A percentile compares a stretch with the other conserved stretches of the same genome.
Evolutionary conservation across 2,329 filamentous ascomycete genomes (phyloP).

Genomic region (Pseudogymnoascus sp.): DNA sequence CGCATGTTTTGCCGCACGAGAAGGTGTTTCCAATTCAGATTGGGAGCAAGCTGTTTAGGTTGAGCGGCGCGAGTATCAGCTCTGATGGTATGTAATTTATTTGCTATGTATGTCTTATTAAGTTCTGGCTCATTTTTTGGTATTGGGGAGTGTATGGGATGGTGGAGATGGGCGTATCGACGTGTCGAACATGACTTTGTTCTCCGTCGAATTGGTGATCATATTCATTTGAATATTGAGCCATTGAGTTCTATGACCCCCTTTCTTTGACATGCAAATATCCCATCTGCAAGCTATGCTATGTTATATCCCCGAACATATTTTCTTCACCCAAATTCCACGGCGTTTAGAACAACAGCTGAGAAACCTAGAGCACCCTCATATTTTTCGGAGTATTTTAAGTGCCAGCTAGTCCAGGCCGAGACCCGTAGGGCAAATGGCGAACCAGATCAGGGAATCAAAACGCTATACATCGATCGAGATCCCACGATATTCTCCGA

Average conservation of each 20-base stretch:
- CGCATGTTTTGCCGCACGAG: constrained; percentile 30
- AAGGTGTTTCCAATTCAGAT: constrained; percentile 60
- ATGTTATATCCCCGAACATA: background rate
- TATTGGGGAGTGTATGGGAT: background rate
- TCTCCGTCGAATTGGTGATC: background rate
- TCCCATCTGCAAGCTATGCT: background rate
- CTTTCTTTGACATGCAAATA: background rate
- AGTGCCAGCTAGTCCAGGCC: constrained; percentile 64
- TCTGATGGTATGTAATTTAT: constrained; percentile 54
- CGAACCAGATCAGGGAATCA: constrained; percentile 36
- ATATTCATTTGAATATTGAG: background rate
- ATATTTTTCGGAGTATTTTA: constrained; percentile 92
- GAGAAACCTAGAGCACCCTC: constrained; percentile 68
- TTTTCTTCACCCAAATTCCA: background rate
- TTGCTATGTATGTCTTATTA: background rate
- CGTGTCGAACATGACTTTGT: background rate
- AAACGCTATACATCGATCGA: constrained; percentile 89
- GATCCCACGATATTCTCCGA: constrained; percentile 84
- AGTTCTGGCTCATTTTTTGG: background rate
- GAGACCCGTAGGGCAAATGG: constrained; percentile 45
- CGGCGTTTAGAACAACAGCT: constrained; percentile 25
- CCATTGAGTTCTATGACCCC: background rate
- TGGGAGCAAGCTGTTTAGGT: constrained; percentile 57
- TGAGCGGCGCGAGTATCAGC: constrained; percentile 61
- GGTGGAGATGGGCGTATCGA: background rate